Evolutionary conservation across 1,284 basidiomycete species (phyloP).

Genomic region (Trametes hirsuta): DNA sequence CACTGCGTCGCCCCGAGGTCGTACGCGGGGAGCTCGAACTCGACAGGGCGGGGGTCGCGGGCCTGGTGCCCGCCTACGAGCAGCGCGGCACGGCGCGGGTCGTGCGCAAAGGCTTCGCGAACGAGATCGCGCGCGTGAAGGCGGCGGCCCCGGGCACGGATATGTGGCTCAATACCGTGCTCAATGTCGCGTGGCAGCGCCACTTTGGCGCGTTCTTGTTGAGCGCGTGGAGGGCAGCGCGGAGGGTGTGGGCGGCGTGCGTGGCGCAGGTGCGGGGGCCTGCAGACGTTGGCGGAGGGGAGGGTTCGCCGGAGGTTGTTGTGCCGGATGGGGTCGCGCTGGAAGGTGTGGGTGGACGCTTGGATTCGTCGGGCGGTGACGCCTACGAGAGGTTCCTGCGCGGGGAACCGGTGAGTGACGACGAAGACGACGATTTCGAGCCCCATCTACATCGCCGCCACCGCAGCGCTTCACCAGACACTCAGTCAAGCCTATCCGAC

Average conservation of each 20-base stretch:
- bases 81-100: conserved; percentile 24
- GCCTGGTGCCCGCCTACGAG: conserved; percentile 36
- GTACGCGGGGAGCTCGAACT: conserved; percentile 45
- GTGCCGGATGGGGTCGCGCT: not conserved
- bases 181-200: conserved; percentile 46
- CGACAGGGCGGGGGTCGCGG: conserved; percentile 45
- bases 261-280: conserved; percentile 29
- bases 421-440: conserved; percentile 59
- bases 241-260: conserved; percentile 37
- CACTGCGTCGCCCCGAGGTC: conserved; percentile 21
- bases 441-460: conserved; percentile 19
- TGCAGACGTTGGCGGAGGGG: conserved; percentile 16
- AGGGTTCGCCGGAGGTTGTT: not conserved
- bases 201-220: conserved; percentile 45
- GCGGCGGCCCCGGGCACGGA: conserved; percentile 39
- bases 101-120: conserved; percentile 38
- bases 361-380: conserved; percentile 37
- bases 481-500: conserved; percentile 12
- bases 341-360: not conserved
- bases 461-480: not conserved
- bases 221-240: conserved; percentile 42
- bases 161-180: conserved; percentile 42
- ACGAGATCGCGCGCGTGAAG: conserved; percentile 41
- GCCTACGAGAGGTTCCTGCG: conserved; percentile 62
- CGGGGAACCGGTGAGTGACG: conserved; percentile 63